Evolutionary conservation across 2,329 filamentous ascomycete species (phyloP).

Genomic region (Neonectria neomacrospora): DNA sequence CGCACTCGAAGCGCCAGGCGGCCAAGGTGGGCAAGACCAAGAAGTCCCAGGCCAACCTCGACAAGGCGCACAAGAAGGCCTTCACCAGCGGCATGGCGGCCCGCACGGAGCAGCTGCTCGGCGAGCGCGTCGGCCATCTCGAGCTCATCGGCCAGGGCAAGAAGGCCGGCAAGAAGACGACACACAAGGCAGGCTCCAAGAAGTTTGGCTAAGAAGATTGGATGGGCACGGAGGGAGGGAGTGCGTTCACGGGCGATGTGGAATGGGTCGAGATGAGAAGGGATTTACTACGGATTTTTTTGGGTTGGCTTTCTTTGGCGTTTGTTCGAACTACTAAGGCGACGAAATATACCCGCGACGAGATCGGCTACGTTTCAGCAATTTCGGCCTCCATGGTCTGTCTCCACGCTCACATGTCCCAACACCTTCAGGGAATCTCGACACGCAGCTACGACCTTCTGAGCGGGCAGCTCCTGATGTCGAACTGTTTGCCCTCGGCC

Average conservation of each 20-base stretch:
- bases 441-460: not conserved
- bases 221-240: not conserved
- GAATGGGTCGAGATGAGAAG: not conserved
- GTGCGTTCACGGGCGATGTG: not conserved
- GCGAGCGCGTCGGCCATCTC: constrained; percentile 68
- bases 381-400: not conserved
- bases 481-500: constrained; percentile 48
- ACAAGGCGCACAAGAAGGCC: constrained; percentile 64
- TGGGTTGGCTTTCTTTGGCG: constrained; percentile 15
- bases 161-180: constrained; percentile 56
- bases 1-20: constrained; percentile 56
- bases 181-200: constrained; percentile 61
- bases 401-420: not conserved
- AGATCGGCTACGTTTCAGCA: constrained; percentile 3
- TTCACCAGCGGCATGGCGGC: constrained; percentile 64
- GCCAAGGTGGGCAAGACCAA: constrained; percentile 63
- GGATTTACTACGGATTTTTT: not conserved
- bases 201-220: constrained; percentile 63
- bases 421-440: not conserved
- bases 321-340: constrained; percentile 9
- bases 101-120: constrained; percentile 67
- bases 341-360: constrained; percentile 16
- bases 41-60: constrained; percentile 57
- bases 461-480: constrained; percentile 32
- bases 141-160: constrained; percentile 69